Base-by-base conservation (phyloP, 257 asterid genomes). In the Ilex asprella region DNA sequence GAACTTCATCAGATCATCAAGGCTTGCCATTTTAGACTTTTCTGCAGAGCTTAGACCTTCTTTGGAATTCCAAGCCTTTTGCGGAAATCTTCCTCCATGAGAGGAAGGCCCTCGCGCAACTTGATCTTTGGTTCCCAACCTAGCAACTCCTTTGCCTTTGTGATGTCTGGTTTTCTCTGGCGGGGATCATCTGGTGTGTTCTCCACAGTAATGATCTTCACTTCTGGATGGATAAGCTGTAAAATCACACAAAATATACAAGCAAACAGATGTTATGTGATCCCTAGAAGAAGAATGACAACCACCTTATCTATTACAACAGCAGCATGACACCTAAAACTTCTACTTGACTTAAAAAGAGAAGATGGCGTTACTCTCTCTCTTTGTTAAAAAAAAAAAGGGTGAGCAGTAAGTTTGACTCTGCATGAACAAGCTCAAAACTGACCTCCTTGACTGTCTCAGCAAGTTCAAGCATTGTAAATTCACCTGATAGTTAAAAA, bases 121-220 rank as follows among this genome's bases (percentile, higher is more conserved):
- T 81, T 89, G 73, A 91, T 41, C 84, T 77, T 83, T 2, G 98
- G 98, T 75, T 91, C 95, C 98, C 98, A 91, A 2, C 92, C 95
- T 2, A 91, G 81, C 69, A 83, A 60, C 64, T 83, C 89, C 64
- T 79, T 91, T 2, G 98, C 98, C 88, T 84, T 86, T 3, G 95
- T 78, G 73, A 91, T 91, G 73, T 74, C 94, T 0, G 98, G 98
- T 67, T 91, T 91, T 66, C 98, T 80, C 61, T 88, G 98, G 5
- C 96, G 90, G 52, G 98, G 96, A 72, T 91, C 98, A n/a, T 91
- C 98, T 10, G 98, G 98, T 0, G 98, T 91, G 75, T 91, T 91
- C 76, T 91, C 96, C 76, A 91, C 98, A 0, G 73, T 83, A 16
- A 82, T 65, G 52, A 91, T 85, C 39, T 81, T 59, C 83, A 91